A percentile compares a stretch with the other conserved stretches of the same genome.
Conservation (phyloP, 2,329 filamentous ascomycete genomes). For the Aureobasidium sp. region DNA sequence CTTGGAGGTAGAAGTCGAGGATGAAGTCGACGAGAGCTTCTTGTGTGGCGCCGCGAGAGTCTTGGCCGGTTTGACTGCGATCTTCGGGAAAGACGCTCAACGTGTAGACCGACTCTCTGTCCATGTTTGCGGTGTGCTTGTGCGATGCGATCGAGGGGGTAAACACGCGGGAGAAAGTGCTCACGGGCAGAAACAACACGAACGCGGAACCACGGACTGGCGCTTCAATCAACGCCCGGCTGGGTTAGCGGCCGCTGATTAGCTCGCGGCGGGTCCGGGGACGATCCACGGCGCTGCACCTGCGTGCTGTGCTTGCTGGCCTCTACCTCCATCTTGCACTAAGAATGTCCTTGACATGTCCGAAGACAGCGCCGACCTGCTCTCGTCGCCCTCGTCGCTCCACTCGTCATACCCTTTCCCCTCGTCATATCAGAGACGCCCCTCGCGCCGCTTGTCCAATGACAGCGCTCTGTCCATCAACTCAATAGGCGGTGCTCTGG, state of each 20-base stretch:
- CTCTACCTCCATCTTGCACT: neutral
- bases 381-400: constrained; percentile 30
- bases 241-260: neutral
- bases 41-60: constrained; percentile 52
- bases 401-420: constrained; percentile 47
- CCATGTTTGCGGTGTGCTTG: constrained; percentile 48
- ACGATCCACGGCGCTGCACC: too few species aligned
- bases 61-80: constrained; percentile 21
- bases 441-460: constrained; percentile 65
- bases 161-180: neutral
- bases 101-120: constrained; percentile 79
- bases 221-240: neutral
- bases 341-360: constrained; percentile 29
- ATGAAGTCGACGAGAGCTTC: constrained; percentile 82
- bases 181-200: neutral
- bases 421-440: constrained; percentile 34
- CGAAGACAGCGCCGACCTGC: constrained; percentile 38
- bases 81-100: constrained; percentile 62
- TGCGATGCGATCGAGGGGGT: neutral
- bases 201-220: neutral
- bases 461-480: constrained; percentile 61
- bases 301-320: neutral
- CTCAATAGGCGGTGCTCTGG: constrained; percentile 76
- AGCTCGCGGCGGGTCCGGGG: neutral
- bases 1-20: constrained; percentile 87